Conservation (phyloP, 1,139 yeast genomes). For the Groenewaldozyma auringiensis region DNA sequence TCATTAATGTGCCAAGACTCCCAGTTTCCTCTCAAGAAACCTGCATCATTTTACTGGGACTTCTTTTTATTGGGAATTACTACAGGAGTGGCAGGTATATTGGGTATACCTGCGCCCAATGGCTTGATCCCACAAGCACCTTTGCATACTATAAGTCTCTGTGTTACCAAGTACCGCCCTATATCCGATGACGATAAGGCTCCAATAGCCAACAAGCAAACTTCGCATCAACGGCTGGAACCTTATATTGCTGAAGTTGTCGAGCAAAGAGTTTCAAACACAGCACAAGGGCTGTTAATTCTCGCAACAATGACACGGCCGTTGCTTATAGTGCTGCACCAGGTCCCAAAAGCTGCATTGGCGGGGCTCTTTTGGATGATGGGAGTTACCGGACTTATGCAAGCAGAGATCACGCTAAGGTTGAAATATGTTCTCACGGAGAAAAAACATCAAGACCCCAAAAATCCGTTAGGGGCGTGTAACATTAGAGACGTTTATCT, state of each 20-base stretch:
- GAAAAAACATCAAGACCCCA: slow-evolving; percentile 28
- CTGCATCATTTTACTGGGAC: slow-evolving; percentile 91
- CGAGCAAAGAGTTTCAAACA: slow-evolving; percentile 82
- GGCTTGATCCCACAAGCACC: slow-evolving; percentile 98
- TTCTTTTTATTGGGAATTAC: slow-evolving; percentile 75
- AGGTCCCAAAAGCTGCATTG: slow-evolving; percentile 89
- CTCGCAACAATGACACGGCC: slow-evolving; percentile 90
- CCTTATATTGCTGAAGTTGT: slow-evolving; percentile 46
- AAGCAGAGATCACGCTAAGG: slow-evolving; percentile 56
- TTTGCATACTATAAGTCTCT: slow-evolving; percentile 71
- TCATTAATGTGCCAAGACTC: slow-evolving; percentile 85
- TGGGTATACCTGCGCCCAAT: slow-evolving; percentile 94
- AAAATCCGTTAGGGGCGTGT: slow-evolving; percentile 30
- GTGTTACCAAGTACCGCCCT: slow-evolving; percentile 43
- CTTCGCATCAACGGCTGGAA: slow-evolving; percentile 9
- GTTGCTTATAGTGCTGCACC: slow-evolving; percentile 64
- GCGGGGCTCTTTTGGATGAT: slow-evolving; percentile 89
- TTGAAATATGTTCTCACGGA: slow-evolving; percentile 63
- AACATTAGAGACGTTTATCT: slow-evolving; percentile 37
- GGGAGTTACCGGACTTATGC: slow-evolving; percentile 76
- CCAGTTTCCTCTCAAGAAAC: slow-evolving; percentile 73
- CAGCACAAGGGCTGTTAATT: slow-evolving; percentile 74
- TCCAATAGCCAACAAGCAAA: slow-evolving; percentile 3
- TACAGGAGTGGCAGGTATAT: slow-evolving; percentile 76
- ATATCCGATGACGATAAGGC: slow-evolving; percentile 18